phyloP scores from a whole-genome alignment of 2,329 filamentous ascomycete genomes.

The Lizonia empirigonia region DNA sequence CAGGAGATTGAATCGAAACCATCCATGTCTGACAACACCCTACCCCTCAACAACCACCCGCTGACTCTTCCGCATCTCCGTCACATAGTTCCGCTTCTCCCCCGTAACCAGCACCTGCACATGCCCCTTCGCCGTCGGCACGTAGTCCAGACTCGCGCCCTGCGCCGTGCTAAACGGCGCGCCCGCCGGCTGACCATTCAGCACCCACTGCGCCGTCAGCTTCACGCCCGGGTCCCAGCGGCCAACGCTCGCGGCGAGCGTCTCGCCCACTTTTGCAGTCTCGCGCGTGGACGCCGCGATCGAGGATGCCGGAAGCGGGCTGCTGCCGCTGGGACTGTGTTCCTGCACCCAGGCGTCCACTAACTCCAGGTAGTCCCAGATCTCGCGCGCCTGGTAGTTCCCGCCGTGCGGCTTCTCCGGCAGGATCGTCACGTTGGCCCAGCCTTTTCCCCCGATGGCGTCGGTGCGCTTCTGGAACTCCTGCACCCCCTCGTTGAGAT shows the following conservation, averaged over 20 bases:
- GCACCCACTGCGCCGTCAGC: constrained; percentile 43
- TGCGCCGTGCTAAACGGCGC: constrained; percentile 33
- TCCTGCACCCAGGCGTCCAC: constrained; percentile 39
- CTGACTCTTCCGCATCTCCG: constrained; percentile 31
- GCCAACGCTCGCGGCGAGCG: constrained; percentile 31
- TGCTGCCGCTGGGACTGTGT: constrained; percentile 40
- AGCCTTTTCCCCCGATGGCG: constrained; percentile 39
- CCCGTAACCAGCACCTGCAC: constrained; percentile 26
- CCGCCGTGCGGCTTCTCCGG: constrained; percentile 42
- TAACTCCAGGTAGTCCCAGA: constrained; percentile 46
- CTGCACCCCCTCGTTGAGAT: constrained; percentile 45
- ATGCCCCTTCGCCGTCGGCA: constrained; percentile 15
- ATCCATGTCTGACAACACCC: no score
- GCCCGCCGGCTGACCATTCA: constrained; percentile 32
- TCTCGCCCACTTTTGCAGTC: constrained; percentile 6
- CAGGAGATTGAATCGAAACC: no score
- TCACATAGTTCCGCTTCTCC: constrained; percentile 28
- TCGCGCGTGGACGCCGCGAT: constrained; percentile 33
- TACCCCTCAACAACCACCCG: constrained; percentile 4
- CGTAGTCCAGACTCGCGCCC: constrained; percentile 25
- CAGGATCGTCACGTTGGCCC: constrained; percentile 48
- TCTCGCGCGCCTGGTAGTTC: constrained; percentile 38
- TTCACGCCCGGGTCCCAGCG: constrained; percentile 48
- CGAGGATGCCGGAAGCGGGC: constrained; percentile 29
- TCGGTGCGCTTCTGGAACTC: constrained; percentile 45